A percentile compares a stretch with the other conserved stretches of the same genome.
Evolutionary conservation across 2,329 filamentous ascomycete genomes (phyloP).

Genomic region (Aspergillus caelatus): DNA sequence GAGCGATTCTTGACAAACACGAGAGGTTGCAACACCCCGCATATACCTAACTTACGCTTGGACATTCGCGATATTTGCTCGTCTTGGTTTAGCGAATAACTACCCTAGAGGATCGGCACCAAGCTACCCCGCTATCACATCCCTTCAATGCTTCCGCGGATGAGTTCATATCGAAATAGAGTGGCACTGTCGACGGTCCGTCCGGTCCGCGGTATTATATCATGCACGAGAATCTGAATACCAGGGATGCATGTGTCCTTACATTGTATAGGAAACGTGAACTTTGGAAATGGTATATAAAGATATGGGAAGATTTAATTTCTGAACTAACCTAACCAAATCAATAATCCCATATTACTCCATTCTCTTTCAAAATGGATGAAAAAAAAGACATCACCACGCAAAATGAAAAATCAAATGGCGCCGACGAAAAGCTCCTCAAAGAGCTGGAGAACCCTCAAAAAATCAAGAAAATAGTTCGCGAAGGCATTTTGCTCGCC

Average conservation of each 20-base stretch:
- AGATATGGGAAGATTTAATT: neutral
- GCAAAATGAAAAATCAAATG: neutral
- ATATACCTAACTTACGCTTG: neutral
- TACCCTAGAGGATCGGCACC: neutral
- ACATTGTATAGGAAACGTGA: neutral
- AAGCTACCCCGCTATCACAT: neutral
- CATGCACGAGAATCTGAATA: neutral
- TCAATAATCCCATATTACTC: neutral
- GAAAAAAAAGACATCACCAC: neutral
- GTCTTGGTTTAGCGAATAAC: neutral
- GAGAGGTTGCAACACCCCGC: neutral
- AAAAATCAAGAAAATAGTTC: neutral
- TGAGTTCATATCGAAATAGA: neutral
- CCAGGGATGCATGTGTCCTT: neutral
- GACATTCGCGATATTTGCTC: neutral
- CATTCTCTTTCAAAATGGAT: neutral
- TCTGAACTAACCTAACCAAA: neutral
- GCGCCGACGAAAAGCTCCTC: neutral
- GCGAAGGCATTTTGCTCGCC: slow-evolving; percentile 6
- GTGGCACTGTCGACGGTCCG: neutral
- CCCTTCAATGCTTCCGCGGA: neutral
- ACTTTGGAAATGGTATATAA: neutral
- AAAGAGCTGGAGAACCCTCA: neutral
- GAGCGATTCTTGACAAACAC: neutral
- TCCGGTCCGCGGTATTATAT: neutral